Evolutionary conservation across 768 basidiomycete species (phyloP), one percentile per base, ranked within the genome.

Genomic region (Chiua virens): DNA sequence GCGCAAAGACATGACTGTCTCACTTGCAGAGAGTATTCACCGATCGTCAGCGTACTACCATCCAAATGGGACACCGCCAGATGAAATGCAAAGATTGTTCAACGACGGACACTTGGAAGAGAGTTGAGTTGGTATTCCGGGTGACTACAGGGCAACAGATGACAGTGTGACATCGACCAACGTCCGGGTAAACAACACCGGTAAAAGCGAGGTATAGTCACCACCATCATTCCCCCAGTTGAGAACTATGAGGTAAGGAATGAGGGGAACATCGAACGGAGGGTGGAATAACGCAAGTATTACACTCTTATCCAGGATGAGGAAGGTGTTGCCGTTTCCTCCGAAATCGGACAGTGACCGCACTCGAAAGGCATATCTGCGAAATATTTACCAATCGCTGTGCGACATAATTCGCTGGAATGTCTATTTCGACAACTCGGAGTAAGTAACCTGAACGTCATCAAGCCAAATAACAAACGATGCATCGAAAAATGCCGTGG

Each of bases 301-400:
- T 22, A 65, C 56, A 4, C 62, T 54, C 39, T 56, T 58, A 15
- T 50, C 44, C 25, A 64, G 47, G 14, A 34, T 14, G 10, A 36
- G 34, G 10, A 44, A 1, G 8, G 39, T 0, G 23, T 27, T 8
- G 4, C 8, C 25, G 8, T 4, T 8, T 5, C 8, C 25, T 27
- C 17, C 32, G 50, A 7, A 52, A 47, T 40, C 15, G 45, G n/a
- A 11, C 30, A 66, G 17, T 18, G 9, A 8, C 34, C 54, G 65
- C 35, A 69, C 28, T 20, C 66, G 58, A 32, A 45, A 47, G 13
- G 66, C 56, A 50, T 69, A 68, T 47, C 22, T 56, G n/a, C 49
- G 64, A 41, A 69, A 67, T 21, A 60, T 51, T 17, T 55, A 53
- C 66, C 68, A 67, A 49, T 67, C 68, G 32, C 28, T 54, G 8